phyloP scores from a whole-genome alignment of 2,329 filamentous ascomycete species.

The Phialocephala sp. region DNA sequence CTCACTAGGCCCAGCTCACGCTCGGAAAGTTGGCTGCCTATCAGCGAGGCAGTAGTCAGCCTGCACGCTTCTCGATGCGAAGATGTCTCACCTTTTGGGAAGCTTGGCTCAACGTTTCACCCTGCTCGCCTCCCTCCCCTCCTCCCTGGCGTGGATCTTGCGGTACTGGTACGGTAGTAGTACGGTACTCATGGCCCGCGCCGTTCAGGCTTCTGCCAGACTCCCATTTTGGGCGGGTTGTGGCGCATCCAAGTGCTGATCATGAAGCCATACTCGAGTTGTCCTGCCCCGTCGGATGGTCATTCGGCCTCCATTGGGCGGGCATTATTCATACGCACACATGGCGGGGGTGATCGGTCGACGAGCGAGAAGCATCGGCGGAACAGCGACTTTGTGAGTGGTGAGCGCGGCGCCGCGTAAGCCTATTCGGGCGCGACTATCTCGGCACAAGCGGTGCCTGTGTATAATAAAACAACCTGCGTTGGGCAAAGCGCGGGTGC shows the following conservation, averaged over 20 bases:
- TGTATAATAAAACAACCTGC: background rate
- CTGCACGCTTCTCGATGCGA: constrained; percentile 1
- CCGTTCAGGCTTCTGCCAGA: constrained; percentile 5
- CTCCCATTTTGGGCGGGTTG: background rate
- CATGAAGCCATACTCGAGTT: background rate
- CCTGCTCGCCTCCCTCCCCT: background rate
- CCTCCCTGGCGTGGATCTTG: background rate
- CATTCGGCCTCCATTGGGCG: background rate
- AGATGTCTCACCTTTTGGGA: background rate
- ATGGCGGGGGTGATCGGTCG: background rate
- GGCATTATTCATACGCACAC: constrained; percentile 7
- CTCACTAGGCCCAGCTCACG: constrained; percentile 3
- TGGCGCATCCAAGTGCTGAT: constrained; percentile 13
- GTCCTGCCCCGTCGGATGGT: background rate
- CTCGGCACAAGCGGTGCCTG: background rate
- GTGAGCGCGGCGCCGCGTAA: background rate
- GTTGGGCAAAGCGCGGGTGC: background rate
- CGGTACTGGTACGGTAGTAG: background rate
- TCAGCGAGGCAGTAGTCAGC: background rate
- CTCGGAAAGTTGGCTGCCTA: constrained; percentile 11
- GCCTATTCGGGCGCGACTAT: background rate
- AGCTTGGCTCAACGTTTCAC: constrained; percentile 5
- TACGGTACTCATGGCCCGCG: constrained; percentile 7
- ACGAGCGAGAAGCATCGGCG: background rate
- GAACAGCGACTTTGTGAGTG: background rate